These are phyloP conservation scores for Acanthamoeba culbertsoni DNA, from an alignment of 208 protist species.

Conservation along the genomic window DNA sequence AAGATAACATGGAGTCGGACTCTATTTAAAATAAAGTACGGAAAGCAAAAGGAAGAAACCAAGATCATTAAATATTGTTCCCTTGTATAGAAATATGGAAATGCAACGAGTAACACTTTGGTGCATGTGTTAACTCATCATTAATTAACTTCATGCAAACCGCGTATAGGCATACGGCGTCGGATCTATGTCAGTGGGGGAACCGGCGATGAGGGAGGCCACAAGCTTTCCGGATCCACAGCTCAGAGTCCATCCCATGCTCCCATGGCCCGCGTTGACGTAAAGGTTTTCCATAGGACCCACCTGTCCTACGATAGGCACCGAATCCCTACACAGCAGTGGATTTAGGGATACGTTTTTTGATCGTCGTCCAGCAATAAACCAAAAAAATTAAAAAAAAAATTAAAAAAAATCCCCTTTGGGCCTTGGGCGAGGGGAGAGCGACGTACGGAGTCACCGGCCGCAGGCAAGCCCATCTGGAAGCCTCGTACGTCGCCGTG, in stretches of 20 bases:
- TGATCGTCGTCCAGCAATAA: neutral
- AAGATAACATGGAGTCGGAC: neutral
- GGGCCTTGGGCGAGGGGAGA: too few species aligned
- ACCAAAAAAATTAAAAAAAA: neutral
- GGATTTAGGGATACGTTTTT: neutral
- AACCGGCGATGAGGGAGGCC: neutral
- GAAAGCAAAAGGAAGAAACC: too few species aligned
- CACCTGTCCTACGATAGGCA: neutral
- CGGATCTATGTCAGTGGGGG: neutral
- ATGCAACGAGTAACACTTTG: too few species aligned
- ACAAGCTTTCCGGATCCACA: slow-evolving; percentile 33
- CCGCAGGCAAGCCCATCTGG: slow-evolving; percentile 7
- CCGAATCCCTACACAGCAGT: neutral
- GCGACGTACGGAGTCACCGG: slow-evolving; percentile 9
- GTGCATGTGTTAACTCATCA: too few species aligned
- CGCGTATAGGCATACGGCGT: neutral
- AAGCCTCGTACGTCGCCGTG: neutral
- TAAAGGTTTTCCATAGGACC: neutral
- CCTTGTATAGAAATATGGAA: too few species aligned
- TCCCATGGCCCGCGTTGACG: slow-evolving; percentile 46
- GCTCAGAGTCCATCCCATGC: slow-evolving; percentile 49
- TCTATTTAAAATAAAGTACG: too few species aligned
- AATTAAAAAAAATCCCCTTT: neutral
- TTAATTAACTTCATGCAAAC: too few species aligned
- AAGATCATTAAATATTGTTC: too few species aligned